Evolutionary conservation across 75 land plant genomes (phyloP).

Genomic region (Selaginella tamariscina): DNA sequence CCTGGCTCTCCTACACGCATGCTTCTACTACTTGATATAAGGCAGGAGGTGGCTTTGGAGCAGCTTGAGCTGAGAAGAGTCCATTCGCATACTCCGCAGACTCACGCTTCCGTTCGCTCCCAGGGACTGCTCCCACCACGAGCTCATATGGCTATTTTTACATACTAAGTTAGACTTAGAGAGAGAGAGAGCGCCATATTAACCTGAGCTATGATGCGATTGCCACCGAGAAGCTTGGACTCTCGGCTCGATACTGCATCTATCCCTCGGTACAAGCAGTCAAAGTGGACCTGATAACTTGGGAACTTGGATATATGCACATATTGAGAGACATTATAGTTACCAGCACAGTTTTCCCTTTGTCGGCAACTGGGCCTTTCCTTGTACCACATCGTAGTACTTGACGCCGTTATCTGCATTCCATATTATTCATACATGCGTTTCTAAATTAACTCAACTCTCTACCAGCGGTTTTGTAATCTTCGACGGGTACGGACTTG

Average conservation of each 20-base stretch:
- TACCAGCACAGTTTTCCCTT: slow-evolving; percentile 73
- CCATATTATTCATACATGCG: too few species aligned
- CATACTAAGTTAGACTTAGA: neutral
- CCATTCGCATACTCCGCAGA: slow-evolving; percentile 90
- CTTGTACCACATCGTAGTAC: slow-evolving; percentile 71
- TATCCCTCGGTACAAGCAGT: slow-evolving; percentile 64
- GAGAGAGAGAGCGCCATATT: neutral
- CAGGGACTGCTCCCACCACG: slow-evolving; percentile 67
- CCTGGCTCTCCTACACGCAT: slow-evolving; percentile 94
- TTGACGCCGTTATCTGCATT: slow-evolving; percentile 86
- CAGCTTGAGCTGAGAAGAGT: slow-evolving; percentile 88
- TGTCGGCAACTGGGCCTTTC: slow-evolving; percentile 60
- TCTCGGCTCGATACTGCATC: slow-evolving; percentile 89
- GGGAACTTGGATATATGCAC: neutral
- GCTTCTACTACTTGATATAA: slow-evolving; percentile 66
- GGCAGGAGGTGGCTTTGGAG: slow-evolving; percentile 93
- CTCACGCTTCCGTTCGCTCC: slow-evolving; percentile 82
- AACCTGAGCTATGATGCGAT: slow-evolving; percentile 89
- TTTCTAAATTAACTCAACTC: too few species aligned
- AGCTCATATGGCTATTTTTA: slow-evolving; percentile 60
- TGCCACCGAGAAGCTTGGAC: slow-evolving; percentile 83
- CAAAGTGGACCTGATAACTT: slow-evolving; percentile 63
- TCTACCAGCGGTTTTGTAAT: neutral
- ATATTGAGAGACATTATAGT: slow-evolving; percentile 4
- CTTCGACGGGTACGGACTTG: neutral